Base-by-base conservation (phyloP, 257 asterid genomes). In the Nicotiana benthamiana region DNA sequence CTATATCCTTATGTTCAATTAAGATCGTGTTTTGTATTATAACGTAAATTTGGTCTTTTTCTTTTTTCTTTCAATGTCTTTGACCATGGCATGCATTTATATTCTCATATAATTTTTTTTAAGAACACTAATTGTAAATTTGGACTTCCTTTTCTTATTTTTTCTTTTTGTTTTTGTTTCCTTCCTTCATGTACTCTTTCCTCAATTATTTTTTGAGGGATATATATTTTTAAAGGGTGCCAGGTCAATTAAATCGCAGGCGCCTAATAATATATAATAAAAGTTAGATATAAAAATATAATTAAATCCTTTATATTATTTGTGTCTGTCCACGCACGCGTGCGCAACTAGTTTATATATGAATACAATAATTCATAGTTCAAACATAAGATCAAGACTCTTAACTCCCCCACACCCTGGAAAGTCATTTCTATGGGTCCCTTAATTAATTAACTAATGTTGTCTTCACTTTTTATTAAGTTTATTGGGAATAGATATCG, bases 261-360 rank as follows among this genome's bases (percentile, higher is more conserved):
- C 78, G 78, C 60, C 20, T 72, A 72, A 16, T 72, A 70, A 7
- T 43, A 40, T 70, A 70, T 70, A 20, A 72, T 72, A 46, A 56
- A 70, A 20, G 34, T 24, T 46, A 72, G 16, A 72, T 72, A 15
- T 12, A 72, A 48, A 48, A 22, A 46, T 27, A 46, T 72, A 12
- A 72, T 72, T 24, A 18, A 40, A 3, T 72, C 46, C 1, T 46
- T 72, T 46, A 46, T 48, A 24, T 46, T 72, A 72, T 72, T 46
- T 46, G 34, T 72, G 61, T 72, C 78, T 72, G 60, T 24, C 40
- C 46, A 60, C 40, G 24, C 78, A 72, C 60, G 78, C 78, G 40
- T 72, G 78, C 46, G 78, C 78, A 72, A 72, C 61, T 72, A 46
- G 40, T 46, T 46, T 72, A 22, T 68, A 10, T n/a, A 40, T 48